Base-by-base conservation (phyloP, 2,329 filamentous ascomycete genomes). In the Colletotrichum theobromicola region DNA sequence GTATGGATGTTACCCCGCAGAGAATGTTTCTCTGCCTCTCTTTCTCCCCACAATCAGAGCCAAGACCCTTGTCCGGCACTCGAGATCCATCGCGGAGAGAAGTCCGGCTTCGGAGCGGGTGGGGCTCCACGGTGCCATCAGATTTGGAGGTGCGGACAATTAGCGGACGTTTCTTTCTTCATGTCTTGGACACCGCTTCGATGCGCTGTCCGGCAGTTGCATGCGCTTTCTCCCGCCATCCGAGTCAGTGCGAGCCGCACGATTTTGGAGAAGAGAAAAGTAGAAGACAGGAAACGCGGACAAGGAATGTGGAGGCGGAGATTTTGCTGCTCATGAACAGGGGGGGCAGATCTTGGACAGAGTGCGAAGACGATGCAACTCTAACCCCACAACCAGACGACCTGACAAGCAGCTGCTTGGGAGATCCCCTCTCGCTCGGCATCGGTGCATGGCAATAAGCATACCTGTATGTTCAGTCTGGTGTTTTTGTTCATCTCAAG, bases 1-100 rank as follows among this genome's bases (percentile, higher is more conserved):
- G n/a, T n/a, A n/a, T n/a, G n/a, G n/a, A n/a, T n/a, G 46, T 26
- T 57, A 61, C 67, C 67, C 72, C 67, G 67, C 72, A 55, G 50
- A 58, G 12, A 50, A 16, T 34, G 62, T 42, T 7, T 37, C 35
- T 60, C 50, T 42, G n/a, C 42, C 34, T 60, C 57, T 30, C 16
- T 5, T 21, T n/a, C 26, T 21, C 57, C 57, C 57, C 42, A 50
- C 42, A 50, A 50, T 50, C 42, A 6, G 42, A 2, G 21, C 63
- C 24, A 34, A 12, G 34, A n/a, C 53, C 65, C 57, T 28, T 58
- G n/a, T 21, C 70, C 46, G 35, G 69, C 34, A 61, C 13, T 53
- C 42, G 34, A 63, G 16, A 32, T 10, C 24, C 26, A 32, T 24
- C 30, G 26, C 70, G 70, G 50, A 32, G 30, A 65, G 35, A 70